Evolutionary conservation across 805 yeast genomes (phyloP).

Genomic region (Ogataea populi-albae): DNA sequence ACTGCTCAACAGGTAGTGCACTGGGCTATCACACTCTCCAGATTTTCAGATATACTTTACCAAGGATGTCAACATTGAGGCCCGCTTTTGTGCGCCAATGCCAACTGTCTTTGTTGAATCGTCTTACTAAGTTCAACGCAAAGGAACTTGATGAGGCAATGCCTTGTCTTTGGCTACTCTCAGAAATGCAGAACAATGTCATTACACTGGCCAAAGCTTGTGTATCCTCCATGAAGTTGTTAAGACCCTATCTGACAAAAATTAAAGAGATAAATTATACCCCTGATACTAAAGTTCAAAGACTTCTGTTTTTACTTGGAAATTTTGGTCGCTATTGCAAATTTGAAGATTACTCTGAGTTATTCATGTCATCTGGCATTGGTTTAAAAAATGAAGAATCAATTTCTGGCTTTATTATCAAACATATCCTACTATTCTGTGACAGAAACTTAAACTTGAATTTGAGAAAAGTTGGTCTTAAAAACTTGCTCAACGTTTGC

Average conservation of each 20-base stretch:
- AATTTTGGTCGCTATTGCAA: conserved; percentile 68
- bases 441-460: conserved; percentile 23
- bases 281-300: conserved; percentile 46
- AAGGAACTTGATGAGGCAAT: conserved; percentile 70
- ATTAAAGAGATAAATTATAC: conserved; percentile 14
- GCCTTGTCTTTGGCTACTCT: conserved; percentile 62
- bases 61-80: conserved; percentile 43
- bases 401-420: conserved; percentile 54
- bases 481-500: conserved; percentile 58
- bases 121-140: conserved; percentile 57
- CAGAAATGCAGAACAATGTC: conserved; percentile 44
- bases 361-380: conserved; percentile 39
- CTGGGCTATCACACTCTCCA: conserved; percentile 50
- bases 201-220: conserved; percentile 58
- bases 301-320: conserved; percentile 63
- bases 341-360: conserved; percentile 44
- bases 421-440: conserved; percentile 56
- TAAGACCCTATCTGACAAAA: conserved; percentile 44
- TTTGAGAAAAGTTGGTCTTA: conserved; percentile 51
- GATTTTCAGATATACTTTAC: conserved; percentile 51
- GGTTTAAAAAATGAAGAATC: conserved; percentile 52
- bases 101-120: conserved; percentile 49
- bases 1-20: conserved; percentile 36
- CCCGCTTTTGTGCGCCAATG: conserved; percentile 48
- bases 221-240: conserved; percentile 51